Evolutionary conservation across 2,329 filamentous ascomycete genomes (phyloP), one percentile per base, ranked within the genome.

Genomic region (Talaromyces sp.): DNA sequence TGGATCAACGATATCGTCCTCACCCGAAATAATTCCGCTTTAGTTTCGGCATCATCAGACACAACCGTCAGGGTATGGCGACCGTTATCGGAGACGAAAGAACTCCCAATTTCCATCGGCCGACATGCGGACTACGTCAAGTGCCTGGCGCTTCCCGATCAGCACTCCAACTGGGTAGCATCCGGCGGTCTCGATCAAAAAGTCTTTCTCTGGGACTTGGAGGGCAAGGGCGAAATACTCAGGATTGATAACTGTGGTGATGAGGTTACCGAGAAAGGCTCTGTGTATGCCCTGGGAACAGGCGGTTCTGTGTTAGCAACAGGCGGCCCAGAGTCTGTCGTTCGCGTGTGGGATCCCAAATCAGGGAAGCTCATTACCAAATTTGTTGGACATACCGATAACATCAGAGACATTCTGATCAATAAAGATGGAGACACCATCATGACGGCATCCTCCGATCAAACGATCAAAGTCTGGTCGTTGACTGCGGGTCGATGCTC

Each of bases 401-500:
- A 94, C 70, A 89, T 99, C 69, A 89, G 95, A 57, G 90, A 94
- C 70, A 93, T 99, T 68, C 82, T 99, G 61, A 88, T 99, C 69
- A 96, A 92, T 71, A 88, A 94, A 70, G 88, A 91, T 66, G 93
- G 92, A 45, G 93, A 97, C 74, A 96, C 89, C 47, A 91, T 99
- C 70, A 87, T 99, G 83, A 97, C 94, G 0, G 93, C 92, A 14
- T 97, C 93, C 71, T 94, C 94, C 1, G 95, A 99, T 76, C 93
- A 96, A 79, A 98, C 95, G 0, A 90, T 99, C 81, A 99, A 99
- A 81, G 88, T 98, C 65, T 99, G 95, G 95, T 97, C 93, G 70
- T 89, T 98, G 70, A 95, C 91, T 11, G 94, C 93, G 24, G 95
- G 95, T 63, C 86, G 95, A 70, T 99, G 95, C 83, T 94, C 98